Base-by-base conservation (phyloP, 495 filamentous ascomycete species). In the Penicillium canescens region DNA sequence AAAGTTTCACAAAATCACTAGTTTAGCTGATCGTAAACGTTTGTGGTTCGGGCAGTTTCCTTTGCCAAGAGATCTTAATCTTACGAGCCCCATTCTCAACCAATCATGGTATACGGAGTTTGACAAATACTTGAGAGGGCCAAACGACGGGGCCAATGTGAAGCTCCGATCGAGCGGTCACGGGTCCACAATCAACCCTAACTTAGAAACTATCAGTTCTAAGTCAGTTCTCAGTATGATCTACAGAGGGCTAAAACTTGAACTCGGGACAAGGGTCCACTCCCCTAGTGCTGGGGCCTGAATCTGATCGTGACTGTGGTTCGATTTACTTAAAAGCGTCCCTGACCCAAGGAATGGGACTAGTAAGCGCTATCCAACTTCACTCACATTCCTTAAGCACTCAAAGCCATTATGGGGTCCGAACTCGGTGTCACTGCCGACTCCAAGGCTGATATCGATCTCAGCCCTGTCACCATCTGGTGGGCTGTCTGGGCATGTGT, bases 401-500 rank as follows among this genome's bases (percentile, higher is more conserved):
- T 58, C 53, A 3, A 28, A 37, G 23, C 13, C 37, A 21, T 33
- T 58, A 74, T 74, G 71, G 71, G 69, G 12, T 74, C 69, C 11
- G 71, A 74, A 59, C 63, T 66, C 24, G 69, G 67, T 39, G 46
- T 68, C 42, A 61, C 56, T 13, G 60, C 65, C 45, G 59, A 65
- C 18, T 66, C 67, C 14, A 62, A 68, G 61, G 55, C 65, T 4
- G 39, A 57, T 31, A 31, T 64, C n/a, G 38, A 42, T 38, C 54
- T 65, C 38, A 50, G 36, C 33, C 58, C 71, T 0, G 69, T 72
- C 13, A 63, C 44, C 31, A 67, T 71, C 52, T 74, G 67, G 67
- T 74, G 71, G 71, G 56, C 51, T 7, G 39, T 41, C 35, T 74
- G 63, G 65, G 66, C 60, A 13, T 56, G 57, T 39, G 56, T 80